Evolutionary conservation across 1,139 yeast species (phyloP).

Genomic region (Yamadazyma blattariae): DNA sequence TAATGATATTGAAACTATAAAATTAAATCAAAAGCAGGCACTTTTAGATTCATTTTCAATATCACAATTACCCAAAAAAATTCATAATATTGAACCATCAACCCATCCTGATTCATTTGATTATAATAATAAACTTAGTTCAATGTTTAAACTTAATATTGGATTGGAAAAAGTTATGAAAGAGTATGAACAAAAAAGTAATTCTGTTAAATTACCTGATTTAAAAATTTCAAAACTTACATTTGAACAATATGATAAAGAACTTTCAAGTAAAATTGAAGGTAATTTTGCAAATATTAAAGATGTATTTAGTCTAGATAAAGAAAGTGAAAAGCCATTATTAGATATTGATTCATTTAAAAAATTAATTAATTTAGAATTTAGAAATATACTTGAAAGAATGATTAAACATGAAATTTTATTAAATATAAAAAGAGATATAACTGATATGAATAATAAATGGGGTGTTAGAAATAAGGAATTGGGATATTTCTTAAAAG

Average conservation of each 20-base stretch:
- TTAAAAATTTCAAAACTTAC: conserved; percentile 31
- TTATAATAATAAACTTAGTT: conserved; percentile 31
- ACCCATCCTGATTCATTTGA: conserved; percentile 22
- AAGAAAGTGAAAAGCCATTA: conserved; percentile 14
- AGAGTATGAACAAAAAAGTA: conserved; percentile 24
- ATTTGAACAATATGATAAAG: conserved; percentile 23
- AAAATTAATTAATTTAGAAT: conserved; percentile 33
- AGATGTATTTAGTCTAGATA: conserved; percentile 4
- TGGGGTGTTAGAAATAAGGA: conserved; percentile 42
- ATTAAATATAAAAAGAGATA: conserved; percentile 28
- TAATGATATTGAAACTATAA: neutral
- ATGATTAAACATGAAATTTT: conserved; percentile 38
- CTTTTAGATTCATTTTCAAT: conserved; percentile 36
- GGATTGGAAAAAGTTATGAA: conserved; percentile 21
- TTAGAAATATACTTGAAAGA: conserved; percentile 28
- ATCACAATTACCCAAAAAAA: conserved; percentile 28
- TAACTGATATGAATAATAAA: conserved; percentile 30
- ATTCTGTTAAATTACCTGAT: conserved; percentile 26
- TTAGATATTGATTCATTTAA: conserved; percentile 31
- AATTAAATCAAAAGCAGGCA: conserved; percentile 18
- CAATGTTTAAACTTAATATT: conserved; percentile 27
- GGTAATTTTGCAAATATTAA: neutral
- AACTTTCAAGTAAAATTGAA: neutral
- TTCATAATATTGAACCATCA: conserved; percentile 22
- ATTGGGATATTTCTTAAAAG: conserved; percentile 35